phyloP scores from a whole-genome alignment of 176 grass and related monocot genomes.

The Stipa capillata region DNA sequence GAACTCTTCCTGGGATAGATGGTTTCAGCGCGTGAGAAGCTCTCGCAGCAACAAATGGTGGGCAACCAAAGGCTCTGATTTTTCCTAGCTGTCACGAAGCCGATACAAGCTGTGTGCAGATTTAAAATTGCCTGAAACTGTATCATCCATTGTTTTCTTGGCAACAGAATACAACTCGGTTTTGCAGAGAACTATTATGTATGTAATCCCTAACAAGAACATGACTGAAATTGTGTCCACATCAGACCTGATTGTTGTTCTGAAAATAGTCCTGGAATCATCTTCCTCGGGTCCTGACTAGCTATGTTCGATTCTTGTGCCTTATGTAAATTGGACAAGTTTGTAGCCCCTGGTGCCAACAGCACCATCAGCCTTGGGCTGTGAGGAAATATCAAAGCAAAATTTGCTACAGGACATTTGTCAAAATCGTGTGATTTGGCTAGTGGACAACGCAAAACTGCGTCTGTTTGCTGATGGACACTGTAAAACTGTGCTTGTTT shows the following conservation, averaged over 20 bases:
- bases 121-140: constrained; percentile 3
- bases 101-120: constrained; percentile 24
- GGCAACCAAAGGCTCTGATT: constrained; percentile 66
- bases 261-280: neutral
- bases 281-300: neutral
- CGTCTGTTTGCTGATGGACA: too few relatives aligned
- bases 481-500: too few relatives aligned
- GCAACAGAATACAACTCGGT: neutral
- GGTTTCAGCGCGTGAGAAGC: constrained; percentile 87
- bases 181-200: constrained; percentile 35
- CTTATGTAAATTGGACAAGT: neutral
- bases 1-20: constrained; percentile 82
- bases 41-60: constrained; percentile 91
- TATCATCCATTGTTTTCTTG: constrained; percentile 14
- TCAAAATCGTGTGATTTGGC: too few relatives aligned
- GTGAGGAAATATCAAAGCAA: too few relatives aligned
- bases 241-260: neutral
- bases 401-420: too few relatives aligned
- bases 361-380: too few relatives aligned
- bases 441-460: too few relatives aligned
- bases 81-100: constrained; percentile 38
- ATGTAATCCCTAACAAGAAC: constrained; percentile 48
- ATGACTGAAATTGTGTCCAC: neutral
- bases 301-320: neutral
- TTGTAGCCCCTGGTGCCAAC: neutral